These are phyloP conservation scores for Candida patagonica DNA, from an alignment of 805 yeast species.

Conservation along the genomic window DNA sequence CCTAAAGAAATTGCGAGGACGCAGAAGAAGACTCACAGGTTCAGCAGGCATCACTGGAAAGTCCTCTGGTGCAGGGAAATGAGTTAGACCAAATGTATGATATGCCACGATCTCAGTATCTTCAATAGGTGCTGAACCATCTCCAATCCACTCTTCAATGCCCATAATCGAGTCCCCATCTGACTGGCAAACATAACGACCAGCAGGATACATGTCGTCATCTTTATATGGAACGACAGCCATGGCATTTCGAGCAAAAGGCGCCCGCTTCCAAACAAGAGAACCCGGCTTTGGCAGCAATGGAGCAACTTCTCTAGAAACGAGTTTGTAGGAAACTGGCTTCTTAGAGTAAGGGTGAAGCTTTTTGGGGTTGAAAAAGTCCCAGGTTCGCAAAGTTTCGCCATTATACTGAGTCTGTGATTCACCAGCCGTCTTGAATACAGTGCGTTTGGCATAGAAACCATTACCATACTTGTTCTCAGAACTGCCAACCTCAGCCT, in stretches of 20 bases:
- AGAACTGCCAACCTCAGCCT: slow-evolving; percentile 56
- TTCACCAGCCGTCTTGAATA: slow-evolving; percentile 44
- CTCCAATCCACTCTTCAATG: slow-evolving; percentile 25
- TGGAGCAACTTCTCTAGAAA: slow-evolving; percentile 60
- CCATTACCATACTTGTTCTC: slow-evolving; percentile 74
- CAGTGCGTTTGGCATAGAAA: slow-evolving; percentile 57
- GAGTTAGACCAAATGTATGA: slow-evolving; percentile 80
- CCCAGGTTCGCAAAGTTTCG: slow-evolving; percentile 48
- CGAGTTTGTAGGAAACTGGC: slow-evolving; percentile 69
- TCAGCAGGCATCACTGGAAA: slow-evolving; percentile 88
- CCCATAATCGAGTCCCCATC: slow-evolving; percentile 25
- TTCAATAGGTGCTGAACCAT: slow-evolving; percentile 22
- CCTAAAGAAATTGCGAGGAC: slow-evolving; percentile 72
- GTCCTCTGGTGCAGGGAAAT: slow-evolving; percentile 84
- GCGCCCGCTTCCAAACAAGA: slow-evolving; percentile 70
- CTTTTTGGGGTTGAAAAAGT: slow-evolving; percentile 52
- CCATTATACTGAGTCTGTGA: slow-evolving; percentile 56
- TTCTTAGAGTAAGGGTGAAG: slow-evolving; percentile 62
- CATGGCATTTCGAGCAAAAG: slow-evolving; percentile 62
- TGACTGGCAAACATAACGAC: slow-evolving; percentile 33
- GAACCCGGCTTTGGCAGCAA: slow-evolving; percentile 67
- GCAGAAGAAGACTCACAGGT: slow-evolving; percentile 60
- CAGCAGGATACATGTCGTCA: slow-evolving; percentile 71
- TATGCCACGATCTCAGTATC: slow-evolving; percentile 65
- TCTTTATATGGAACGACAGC: slow-evolving; percentile 66